These are phyloP conservation scores for Saccharomyces hybrid DNA, from an alignment of 1,139 yeast genomes.

Conservation along the genomic window DNA sequence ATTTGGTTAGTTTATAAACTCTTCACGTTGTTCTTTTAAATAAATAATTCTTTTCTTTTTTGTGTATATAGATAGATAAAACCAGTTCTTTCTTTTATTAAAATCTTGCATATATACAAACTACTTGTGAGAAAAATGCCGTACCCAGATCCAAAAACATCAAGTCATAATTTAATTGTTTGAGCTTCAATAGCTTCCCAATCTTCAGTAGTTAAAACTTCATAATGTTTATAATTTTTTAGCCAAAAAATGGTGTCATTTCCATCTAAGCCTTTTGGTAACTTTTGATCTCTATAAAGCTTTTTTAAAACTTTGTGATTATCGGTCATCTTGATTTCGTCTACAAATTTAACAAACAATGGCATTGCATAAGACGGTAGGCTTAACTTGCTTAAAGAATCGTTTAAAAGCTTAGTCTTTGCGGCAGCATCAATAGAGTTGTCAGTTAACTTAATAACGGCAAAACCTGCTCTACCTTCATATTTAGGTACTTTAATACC, in stretches of 20 bases:
- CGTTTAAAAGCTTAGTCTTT: constrained; percentile 30
- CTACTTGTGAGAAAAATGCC: constrained; percentile 1
- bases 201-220: constrained; percentile 47
- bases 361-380: constrained; percentile 91
- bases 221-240: constrained; percentile 45
- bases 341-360: constrained; percentile 63
- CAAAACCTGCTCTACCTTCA: constrained; percentile 94
- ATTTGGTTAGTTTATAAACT: constrained; percentile 2
- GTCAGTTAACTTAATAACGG: constrained; percentile 55
- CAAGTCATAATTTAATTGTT: constrained; percentile 24
- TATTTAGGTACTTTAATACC: constrained; percentile 83
- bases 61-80: neutral
- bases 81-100: neutral
- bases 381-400: constrained; percentile 37
- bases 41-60: neutral
- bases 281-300: constrained; percentile 62
- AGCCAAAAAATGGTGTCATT: constrained; percentile 66
- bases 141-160: constrained; percentile 1
- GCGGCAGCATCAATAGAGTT: constrained; percentile 32
- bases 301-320: constrained; percentile 85
- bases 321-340: constrained; percentile 59
- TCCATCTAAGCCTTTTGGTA: constrained; percentile 65
- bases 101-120: neutral
- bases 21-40: neutral
- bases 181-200: constrained; percentile 48